These are phyloP conservation scores for Aspergillus pseudoviridinutans DNA, from an alignment of 2,329 filamentous ascomycete genomes.

Conservation along the genomic window DNA sequence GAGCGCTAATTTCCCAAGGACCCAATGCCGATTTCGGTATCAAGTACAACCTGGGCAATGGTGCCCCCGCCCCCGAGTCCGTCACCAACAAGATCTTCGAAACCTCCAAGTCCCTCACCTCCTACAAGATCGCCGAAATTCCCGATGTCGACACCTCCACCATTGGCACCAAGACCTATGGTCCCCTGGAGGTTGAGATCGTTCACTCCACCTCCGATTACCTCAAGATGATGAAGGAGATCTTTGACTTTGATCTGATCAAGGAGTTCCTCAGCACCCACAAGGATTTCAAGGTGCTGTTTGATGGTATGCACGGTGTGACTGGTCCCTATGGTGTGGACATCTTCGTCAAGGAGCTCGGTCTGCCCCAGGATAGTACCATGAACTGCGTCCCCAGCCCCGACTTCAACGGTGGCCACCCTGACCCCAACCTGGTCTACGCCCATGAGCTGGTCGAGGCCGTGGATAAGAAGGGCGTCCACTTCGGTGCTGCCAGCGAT, in stretches of 20 bases:
- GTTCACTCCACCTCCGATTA: slow-evolving; percentile 93
- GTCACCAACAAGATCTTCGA: slow-evolving; percentile 99
- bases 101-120: slow-evolving; percentile 79
- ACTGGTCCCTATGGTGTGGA: slow-evolving; percentile 92
- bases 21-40: slow-evolving; percentile 96
- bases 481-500: slow-evolving; percentile 94
- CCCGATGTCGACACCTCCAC: slow-evolving; percentile 79
- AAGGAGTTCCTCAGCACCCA: slow-evolving; percentile 85
- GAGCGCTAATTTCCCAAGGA: slow-evolving; percentile 48
- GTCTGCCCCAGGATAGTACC: slow-evolving; percentile 68
- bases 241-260: slow-evolving; percentile 97
- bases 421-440: slow-evolving; percentile 96
- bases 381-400: slow-evolving; percentile 91
- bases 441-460: slow-evolving; percentile 90
- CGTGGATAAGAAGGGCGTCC: slow-evolving; percentile 85
- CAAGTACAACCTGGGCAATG: slow-evolving; percentile 98
- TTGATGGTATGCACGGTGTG: slow-evolving; percentile 90
- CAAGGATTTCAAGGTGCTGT: slow-evolving; percentile 92
- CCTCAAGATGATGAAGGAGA: slow-evolving; percentile 91
- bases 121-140: slow-evolving; percentile 88
- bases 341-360: slow-evolving; percentile 92
- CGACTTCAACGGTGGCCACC: slow-evolving; percentile 96
- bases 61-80: slow-evolving; percentile 89
- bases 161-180: slow-evolving; percentile 80
- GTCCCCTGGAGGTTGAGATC: slow-evolving; percentile 85